Evolutionary conservation across 2,329 filamentous ascomycete species (phyloP).

Genomic region (Amauroascus verrucosus): DNA sequence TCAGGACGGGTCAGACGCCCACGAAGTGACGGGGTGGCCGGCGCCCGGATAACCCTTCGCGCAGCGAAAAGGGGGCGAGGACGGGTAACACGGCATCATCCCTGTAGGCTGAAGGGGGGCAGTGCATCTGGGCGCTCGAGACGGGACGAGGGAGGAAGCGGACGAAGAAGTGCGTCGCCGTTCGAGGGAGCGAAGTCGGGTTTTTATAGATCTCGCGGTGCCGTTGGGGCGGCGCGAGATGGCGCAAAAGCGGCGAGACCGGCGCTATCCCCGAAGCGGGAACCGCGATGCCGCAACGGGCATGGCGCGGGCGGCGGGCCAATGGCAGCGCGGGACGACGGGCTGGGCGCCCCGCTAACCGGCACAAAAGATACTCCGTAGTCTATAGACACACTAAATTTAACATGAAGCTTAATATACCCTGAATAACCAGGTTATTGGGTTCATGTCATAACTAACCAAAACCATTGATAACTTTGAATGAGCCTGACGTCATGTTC

Average conservation of each 20-base stretch:
- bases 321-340: neutral
- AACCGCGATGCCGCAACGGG: conserved; percentile 17
- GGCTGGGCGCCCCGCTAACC: conserved; percentile 12
- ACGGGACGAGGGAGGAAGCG: conserved; percentile 15
- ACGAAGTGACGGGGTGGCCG: neutral
- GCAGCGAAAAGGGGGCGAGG: neutral
- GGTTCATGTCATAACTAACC: too few relatives aligned
- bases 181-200: conserved; percentile 17
- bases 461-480: too few relatives aligned
- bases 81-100: conserved; percentile 6
- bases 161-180: conserved; percentile 21
- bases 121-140: conserved; percentile 6
- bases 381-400: too few relatives aligned
- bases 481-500: too few relatives aligned
- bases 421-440: too few relatives aligned
- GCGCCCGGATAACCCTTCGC: neutral
- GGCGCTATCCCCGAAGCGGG: conserved; percentile 18
- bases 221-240: conserved; percentile 13
- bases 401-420: too few relatives aligned
- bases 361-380: conserved; percentile 9
- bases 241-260: conserved; percentile 18
- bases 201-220: conserved; percentile 22
- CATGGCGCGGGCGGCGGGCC: conserved; percentile 5
- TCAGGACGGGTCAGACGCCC: neutral
- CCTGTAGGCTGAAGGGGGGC: neutral